Conservation (phyloP, 257 asterid genomes). For the Primulina huaijiensis region DNA sequence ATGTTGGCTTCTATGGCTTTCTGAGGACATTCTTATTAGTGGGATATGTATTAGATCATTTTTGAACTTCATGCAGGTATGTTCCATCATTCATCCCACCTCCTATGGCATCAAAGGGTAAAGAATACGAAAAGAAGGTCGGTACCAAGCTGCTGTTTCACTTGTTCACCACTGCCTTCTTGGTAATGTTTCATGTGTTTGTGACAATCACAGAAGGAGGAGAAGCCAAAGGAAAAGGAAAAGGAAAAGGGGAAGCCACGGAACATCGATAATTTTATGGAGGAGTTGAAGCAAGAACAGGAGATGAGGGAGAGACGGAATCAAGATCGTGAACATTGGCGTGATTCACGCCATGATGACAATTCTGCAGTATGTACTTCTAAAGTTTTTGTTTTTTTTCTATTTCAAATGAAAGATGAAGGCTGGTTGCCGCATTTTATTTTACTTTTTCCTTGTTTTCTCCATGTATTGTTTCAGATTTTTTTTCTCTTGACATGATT, state of each 20-base stretch:
- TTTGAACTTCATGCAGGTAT: conserved; percentile 75
- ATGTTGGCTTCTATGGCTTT: conserved; percentile 9
- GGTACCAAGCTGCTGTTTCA: conserved; percentile 25
- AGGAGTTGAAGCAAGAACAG: conserved; percentile 91
- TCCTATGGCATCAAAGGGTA: conserved; percentile 80
- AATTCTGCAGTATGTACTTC: conserved; percentile 54
- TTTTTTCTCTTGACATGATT: conserved; percentile 4
- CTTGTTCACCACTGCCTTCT: conserved; percentile 15
- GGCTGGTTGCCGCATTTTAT: not conserved
- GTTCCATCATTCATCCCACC: conserved; percentile 96
- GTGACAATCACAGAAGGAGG: conserved; percentile 62
- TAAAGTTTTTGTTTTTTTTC: conserved; percentile 8
- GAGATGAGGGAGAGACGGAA: conserved; percentile 90
- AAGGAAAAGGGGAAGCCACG: conserved; percentile 78
- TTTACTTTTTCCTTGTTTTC: conserved; percentile 6
- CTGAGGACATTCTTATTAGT: conserved; percentile 29
- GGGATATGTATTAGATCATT: conserved; percentile 49
- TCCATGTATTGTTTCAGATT: not conserved
- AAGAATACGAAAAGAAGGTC: conserved; percentile 83
- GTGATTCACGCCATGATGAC: conserved; percentile 69
- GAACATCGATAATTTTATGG: conserved; percentile 94
- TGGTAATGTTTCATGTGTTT: conserved; percentile 23
- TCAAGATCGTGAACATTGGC: conserved; percentile 81
- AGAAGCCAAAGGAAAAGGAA: conserved; percentile 81
- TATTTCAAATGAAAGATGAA: not conserved